Base-by-base conservation (phyloP, 2,329 filamentous ascomycete species). In the Thermothelomyces thermophilus region DNA sequence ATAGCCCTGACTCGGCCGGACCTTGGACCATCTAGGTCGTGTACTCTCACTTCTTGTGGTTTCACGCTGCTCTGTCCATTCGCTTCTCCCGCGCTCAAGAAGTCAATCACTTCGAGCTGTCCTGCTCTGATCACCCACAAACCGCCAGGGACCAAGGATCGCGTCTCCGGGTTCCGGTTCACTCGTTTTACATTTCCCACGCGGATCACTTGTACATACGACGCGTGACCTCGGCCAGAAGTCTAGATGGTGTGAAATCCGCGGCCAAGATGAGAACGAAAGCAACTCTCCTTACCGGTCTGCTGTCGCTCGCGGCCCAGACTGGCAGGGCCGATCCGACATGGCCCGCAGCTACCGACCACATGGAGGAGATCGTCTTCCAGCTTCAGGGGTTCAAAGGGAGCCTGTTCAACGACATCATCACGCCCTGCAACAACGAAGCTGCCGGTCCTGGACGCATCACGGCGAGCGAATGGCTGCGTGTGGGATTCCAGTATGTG, bases 321-420 rank as follows among this genome's bases (percentile, higher is more conserved):
- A 61, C 61, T 42, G 53, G 56, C 41, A 46, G 39, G 33, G 73
- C 77, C 20, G 73, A 76, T 55, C 76, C 75, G 28, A 83, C 79
- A 58, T 84, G 80, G 80, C 80, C 80, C 2, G 73, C 77, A 2
- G 59, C 70, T 11, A 72, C 72, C 16, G 80, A 84, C 58, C 79
- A 83, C 61, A 66, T 84, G 51, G 80, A 84, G 63, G 80, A 82
- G 62, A 75, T 83, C 56, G 77, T 83, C 70, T 80, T 74, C 59
- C 75, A 83, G 57, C 74, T 76, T 46, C 67, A 70, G 30, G 78
- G 77, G 3, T 77, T 79, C 59, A 68, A 71, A 40, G 70, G 73
- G 28, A 71, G 78, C 54, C 71, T 75, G 35, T 82, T 84, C 61
- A 73, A 77, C 40, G 72, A 73, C 45, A 72, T 72, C 13, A 74